Percentiles rank a stretch among this genome's conserved stretches.
Conservation (phyloP, 2,329 filamentous ascomycete species). For the Aaosphaeria arxii region DNA sequence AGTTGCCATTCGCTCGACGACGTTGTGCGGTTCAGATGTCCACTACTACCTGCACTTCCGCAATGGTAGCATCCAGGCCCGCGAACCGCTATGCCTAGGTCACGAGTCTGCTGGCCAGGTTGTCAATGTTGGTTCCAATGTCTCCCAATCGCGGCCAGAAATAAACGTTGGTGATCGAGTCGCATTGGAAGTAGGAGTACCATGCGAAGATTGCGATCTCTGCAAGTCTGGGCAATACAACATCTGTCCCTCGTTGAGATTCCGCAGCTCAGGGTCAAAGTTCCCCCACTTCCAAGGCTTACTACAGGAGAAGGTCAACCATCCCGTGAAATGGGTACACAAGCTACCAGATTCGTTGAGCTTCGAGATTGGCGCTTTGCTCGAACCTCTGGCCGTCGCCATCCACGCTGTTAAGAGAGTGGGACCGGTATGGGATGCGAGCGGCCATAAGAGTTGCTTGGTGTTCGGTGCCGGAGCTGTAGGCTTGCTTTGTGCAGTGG, state of each 20-base stretch:
- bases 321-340: slow-evolving; percentile 88
- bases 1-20: neutral
- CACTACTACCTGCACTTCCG: neutral
- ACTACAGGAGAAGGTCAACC: slow-evolving; percentile 82
- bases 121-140: slow-evolving; percentile 73
- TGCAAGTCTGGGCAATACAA: slow-evolving; percentile 91
- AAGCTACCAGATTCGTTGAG: slow-evolving; percentile 80
- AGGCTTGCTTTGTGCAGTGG: slow-evolving; percentile 77
- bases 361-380: slow-evolving; percentile 81
- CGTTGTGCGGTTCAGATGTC: neutral
- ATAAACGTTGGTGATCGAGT: slow-evolving; percentile 83
- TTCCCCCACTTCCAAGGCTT: slow-evolving; percentile 65
- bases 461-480: slow-evolving; percentile 91
- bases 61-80: neutral
- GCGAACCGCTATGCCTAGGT: slow-evolving; percentile 65
- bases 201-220: slow-evolving; percentile 76
- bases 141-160: slow-evolving; percentile 47
- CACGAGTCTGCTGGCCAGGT: slow-evolving; percentile 86
- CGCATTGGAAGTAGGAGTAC: slow-evolving; percentile 86
- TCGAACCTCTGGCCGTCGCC: slow-evolving; percentile 85
- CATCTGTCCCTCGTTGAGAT: slow-evolving; percentile 78
- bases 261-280: slow-evolving; percentile 65
- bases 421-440: slow-evolving; percentile 74
- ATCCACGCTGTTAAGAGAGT: slow-evolving; percentile 82
- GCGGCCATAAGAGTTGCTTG: slow-evolving; percentile 37